Evolutionary conservation across 179 eudicot species (phyloP).

Genomic region (Silene coronaria): DNA sequence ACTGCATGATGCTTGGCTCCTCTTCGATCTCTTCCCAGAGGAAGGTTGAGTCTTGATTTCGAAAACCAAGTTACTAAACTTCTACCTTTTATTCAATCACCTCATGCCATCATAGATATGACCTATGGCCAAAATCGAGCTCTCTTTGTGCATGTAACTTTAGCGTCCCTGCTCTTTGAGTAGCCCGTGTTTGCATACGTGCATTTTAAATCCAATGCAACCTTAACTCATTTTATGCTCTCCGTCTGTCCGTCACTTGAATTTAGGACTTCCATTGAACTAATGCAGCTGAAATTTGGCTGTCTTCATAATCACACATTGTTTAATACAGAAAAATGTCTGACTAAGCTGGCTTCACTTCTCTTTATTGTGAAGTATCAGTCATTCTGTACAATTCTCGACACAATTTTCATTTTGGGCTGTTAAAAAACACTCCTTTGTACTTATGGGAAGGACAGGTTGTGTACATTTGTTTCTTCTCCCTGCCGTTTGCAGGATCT

Average conservation of each 20-base stretch:
- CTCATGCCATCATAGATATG: background rate
- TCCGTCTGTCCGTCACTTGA: background rate
- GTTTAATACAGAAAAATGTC: background rate
- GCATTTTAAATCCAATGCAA: background rate
- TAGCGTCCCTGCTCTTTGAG: background rate
- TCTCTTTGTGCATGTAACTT: conserved; percentile 4
- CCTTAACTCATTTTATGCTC: background rate
- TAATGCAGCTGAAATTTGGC: background rate
- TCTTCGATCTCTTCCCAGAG: background rate
- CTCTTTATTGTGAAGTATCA: background rate
- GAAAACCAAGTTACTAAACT: background rate
- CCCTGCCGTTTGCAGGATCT: background rate
- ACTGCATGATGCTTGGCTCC: background rate
- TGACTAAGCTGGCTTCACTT: background rate
- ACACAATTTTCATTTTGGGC: background rate
- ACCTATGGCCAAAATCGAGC: background rate
- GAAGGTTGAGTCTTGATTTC: background rate
- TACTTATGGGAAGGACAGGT: background rate
- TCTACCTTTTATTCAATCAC: background rate
- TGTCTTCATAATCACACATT: background rate
- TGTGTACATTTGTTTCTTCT: background rate
- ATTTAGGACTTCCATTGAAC: background rate
- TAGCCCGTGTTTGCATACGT: background rate
- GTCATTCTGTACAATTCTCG: no score
- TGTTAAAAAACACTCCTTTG: background rate